Conservation (phyloP, 306 rosid species). For the Fragaria nilgerrensis region DNA sequence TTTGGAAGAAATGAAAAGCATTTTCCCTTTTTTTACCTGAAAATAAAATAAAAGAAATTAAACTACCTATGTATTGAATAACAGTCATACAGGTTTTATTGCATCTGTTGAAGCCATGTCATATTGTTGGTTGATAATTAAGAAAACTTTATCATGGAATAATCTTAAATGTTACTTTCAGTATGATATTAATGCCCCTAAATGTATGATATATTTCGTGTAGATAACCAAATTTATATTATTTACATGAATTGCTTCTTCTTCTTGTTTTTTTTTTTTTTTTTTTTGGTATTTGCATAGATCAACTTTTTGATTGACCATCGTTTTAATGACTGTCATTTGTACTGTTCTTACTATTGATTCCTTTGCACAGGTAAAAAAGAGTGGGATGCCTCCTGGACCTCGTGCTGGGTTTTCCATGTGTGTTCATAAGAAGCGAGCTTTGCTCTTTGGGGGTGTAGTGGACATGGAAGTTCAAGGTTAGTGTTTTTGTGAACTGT, state of each 20-base stretch:
- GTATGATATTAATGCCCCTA: not conserved
- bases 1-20: not conserved
- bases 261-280: no score
- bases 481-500: slow-evolving; percentile 19
- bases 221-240: no score
- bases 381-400: slow-evolving; percentile 98
- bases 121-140: not conserved
- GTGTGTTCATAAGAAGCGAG: slow-evolving; percentile 92
- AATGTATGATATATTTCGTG: no score
- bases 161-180: not conserved
- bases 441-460: slow-evolving; percentile 90
- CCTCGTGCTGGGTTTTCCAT: slow-evolving; percentile 98
- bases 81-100: not conserved
- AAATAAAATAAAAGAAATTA: not conserved
- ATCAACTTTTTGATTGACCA: not conserved
- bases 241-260: not conserved
- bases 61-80: not conserved
- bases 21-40: not conserved
- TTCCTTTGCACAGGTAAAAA: slow-evolving; percentile 66
- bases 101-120: not conserved
- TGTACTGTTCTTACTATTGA: not conserved
- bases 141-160: not conserved
- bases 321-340: slow-evolving; percentile 6
- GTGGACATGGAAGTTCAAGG: slow-evolving; percentile 97
- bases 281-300: no score